These are phyloP conservation scores for Ceratobasidium sp. DNA, from an alignment of 1,284 basidiomycete species.

Conservation along the genomic window DNA sequence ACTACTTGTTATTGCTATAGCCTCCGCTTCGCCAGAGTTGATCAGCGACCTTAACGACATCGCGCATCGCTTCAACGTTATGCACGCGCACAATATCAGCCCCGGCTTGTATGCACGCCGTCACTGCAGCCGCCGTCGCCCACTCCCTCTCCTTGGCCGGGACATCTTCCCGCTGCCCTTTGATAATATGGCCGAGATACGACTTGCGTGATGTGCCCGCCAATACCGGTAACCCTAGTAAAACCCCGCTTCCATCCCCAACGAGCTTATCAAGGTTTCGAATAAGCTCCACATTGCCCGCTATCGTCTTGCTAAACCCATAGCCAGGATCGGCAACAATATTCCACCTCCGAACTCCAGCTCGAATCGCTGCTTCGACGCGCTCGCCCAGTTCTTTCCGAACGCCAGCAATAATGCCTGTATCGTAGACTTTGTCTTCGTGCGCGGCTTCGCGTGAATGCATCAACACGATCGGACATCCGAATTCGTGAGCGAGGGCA, in stretches of 20 bases:
- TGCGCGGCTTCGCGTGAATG: constrained; percentile 86
- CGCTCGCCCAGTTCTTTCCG: constrained; percentile 74
- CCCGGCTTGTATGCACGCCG: constrained; percentile 77
- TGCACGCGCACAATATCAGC: constrained; percentile 84
- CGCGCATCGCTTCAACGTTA: constrained; percentile 73
- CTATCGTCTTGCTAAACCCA: constrained; percentile 89
- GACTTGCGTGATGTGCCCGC: constrained; percentile 86
- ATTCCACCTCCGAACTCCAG: constrained; percentile 87
- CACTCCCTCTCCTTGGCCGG: constrained; percentile 71
- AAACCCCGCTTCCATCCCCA: neutral
- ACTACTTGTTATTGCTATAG: neutral
- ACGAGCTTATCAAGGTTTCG: constrained; percentile 60
- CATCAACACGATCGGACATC: constrained; percentile 84
- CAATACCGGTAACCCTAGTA: constrained; percentile 60
- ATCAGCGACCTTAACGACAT: constrained; percentile 61
- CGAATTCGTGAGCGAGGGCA: constrained; percentile 62
- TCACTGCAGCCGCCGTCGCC: constrained; percentile 83
- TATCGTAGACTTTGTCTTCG: constrained; percentile 71
- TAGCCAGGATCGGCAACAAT: constrained; percentile 92
- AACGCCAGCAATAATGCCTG: constrained; percentile 72
- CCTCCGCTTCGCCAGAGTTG: constrained; percentile 50
- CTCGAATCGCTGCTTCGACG: constrained; percentile 72
- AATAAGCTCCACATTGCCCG: constrained; percentile 78
- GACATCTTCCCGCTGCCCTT: constrained; percentile 48
- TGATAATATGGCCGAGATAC: constrained; percentile 73